These are phyloP conservation scores for Fusarium fracticaudum DNA, from an alignment of 2,329 filamentous ascomycete genomes.

Conservation along the genomic window DNA sequence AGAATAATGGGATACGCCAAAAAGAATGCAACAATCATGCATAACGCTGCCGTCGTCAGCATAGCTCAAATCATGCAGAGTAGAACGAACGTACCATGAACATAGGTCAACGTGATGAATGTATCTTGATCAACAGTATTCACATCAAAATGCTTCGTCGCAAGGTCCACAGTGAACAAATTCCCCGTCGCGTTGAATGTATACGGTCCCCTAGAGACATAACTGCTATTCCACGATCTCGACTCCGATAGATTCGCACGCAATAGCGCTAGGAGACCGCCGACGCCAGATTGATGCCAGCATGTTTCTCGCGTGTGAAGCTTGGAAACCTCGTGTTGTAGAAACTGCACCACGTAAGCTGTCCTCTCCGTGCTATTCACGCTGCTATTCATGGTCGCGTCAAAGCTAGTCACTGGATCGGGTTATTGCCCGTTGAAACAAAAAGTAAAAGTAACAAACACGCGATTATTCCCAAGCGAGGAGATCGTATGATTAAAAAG, in stretches of 20 bases:
- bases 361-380: neutral
- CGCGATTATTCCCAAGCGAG: neutral
- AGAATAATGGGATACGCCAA: constrained; percentile 1
- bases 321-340: neutral
- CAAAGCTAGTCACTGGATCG: neutral
- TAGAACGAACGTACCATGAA: neutral
- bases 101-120: neutral
- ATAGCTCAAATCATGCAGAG: fast-evolving
- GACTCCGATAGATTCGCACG: neutral
- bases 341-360: neutral
- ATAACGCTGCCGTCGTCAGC: neutral
- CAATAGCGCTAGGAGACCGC: neutral
- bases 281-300: constrained; percentile 8
- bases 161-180: neutral
- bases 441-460: neutral
- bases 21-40: constrained; percentile 5
- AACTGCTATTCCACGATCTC: neutral
- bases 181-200: neutral
- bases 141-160: neutral
- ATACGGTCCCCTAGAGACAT: neutral
- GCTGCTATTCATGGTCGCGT: neutral
- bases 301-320: constrained; percentile 3
- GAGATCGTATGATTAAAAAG: neutral
- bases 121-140: constrained; percentile 9
- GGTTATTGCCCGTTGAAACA: neutral